Evolutionary conservation across 352 stramenopile species (phyloP), one percentile per base, ranked within the genome.

Genomic region (Blastocystis sp.): DNA sequence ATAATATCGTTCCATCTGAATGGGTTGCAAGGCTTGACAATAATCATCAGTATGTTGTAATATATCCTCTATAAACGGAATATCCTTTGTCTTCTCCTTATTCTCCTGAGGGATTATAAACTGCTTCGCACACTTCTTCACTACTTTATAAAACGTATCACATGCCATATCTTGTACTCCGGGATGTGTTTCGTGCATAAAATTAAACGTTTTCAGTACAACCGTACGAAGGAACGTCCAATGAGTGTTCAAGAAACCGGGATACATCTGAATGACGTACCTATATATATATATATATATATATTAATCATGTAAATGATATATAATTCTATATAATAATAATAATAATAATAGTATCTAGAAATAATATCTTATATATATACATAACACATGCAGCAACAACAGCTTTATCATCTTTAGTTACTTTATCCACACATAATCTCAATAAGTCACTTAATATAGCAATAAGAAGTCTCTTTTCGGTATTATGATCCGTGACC

Each of bases 181-280:
- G 25, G 91, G 92, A 70, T 98, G 92, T 24, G 88, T 71, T 67
- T 99, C 92, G 72, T 98, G 91, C 91, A 98, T 98, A 68, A 99
- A 99, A 73, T 99, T 90, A 67, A 98, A 98, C 10, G 97, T 75
- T 70, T 99, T 99, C 73, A 95, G 95, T 40, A 98, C 89, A n/a
- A 99, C 92, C 0, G 92, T 99, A 56, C 93, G 91, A 23, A 99
- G 72, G 70, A 99, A 98, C 74, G 96, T 98, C 90, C 90, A 99
- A 73, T 99, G 91, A 5, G 84, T 83, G 46, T 88, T 87, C 30
- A 99, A 70, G 71, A 99, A 99, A 0, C 92, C 84, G 34, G 92
- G 92, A 72, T 98, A 99, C 75, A 98, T 91, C 1, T 91, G 91
- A 21, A 98, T 91, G 19, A 99, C 91, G 69, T 99, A 98, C 89